Evolutionary conservation across 148 eudicot species (phyloP).

Genomic region (Amaranthus hypochondriacus): DNA sequence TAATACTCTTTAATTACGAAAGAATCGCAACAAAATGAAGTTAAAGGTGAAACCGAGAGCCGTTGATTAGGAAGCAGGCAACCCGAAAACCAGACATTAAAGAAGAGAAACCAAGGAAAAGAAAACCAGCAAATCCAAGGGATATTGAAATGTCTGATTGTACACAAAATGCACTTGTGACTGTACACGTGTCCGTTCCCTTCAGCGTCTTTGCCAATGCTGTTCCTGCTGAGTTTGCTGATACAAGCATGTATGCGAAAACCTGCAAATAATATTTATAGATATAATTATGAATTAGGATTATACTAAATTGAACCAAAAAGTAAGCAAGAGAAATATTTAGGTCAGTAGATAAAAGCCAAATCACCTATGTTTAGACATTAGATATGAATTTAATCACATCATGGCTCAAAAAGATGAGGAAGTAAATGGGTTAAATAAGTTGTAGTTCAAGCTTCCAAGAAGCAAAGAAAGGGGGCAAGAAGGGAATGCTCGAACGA

Average conservation of each 20-base stretch:
- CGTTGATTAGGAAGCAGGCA: slow-evolving; percentile 58
- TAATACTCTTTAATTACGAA: not conserved
- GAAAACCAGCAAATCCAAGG: slow-evolving; percentile 70
- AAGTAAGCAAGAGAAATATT: too few relatives aligned
- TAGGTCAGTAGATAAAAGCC: too few relatives aligned
- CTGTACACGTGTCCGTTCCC: slow-evolving; percentile 48
- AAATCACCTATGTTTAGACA: too few relatives aligned
- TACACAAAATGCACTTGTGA: slow-evolving; percentile 50
- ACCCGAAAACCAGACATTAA: slow-evolving; percentile 78
- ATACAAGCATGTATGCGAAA: slow-evolving; percentile 60
- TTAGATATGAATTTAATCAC: too few relatives aligned
- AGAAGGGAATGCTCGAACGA: too few relatives aligned
- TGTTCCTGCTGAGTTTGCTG: slow-evolving; percentile 72
- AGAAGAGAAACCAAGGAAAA: slow-evolving; percentile 58
- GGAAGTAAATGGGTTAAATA: too few relatives aligned
- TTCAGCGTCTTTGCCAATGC: slow-evolving; percentile 51
- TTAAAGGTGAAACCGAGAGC: slow-evolving; percentile 66
- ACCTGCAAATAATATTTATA: slow-evolving; percentile 35
- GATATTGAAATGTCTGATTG: slow-evolving; percentile 71
- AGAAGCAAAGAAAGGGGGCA: too few relatives aligned
- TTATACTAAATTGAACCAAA: too few relatives aligned
- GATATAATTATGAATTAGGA: not conserved
- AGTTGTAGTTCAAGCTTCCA: too few relatives aligned
- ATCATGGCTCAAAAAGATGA: too few relatives aligned
- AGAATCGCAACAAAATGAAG: not conserved